phyloP scores from a whole-genome alignment of 2,329 filamentous ascomycete species.

The Penicillium polonicum region DNA sequence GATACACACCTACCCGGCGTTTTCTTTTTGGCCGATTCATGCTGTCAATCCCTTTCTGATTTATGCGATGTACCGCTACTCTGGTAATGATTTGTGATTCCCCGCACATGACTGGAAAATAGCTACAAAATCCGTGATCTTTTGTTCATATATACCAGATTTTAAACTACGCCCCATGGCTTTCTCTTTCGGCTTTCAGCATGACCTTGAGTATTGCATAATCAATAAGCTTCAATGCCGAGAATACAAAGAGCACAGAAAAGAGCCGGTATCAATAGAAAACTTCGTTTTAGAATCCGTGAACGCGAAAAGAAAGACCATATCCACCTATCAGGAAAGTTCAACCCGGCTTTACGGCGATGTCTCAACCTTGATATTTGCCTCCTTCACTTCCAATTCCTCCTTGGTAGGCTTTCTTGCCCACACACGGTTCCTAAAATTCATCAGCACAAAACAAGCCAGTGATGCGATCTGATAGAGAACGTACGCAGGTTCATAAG shows the following conservation, averaged over 20 bases:
- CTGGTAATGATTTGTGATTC: background rate
- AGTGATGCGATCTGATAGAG: background rate
- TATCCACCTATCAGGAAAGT: background rate
- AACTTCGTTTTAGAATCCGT: too few species aligned
- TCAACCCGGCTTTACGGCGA: background rate
- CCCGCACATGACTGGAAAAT: slow-evolving; percentile 13
- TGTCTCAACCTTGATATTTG: background rate
- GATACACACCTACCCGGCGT: slow-evolving; percentile 9
- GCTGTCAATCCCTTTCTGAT: background rate
- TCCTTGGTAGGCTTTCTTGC: slow-evolving; percentile 3
- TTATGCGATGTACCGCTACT: background rate
- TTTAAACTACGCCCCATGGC: background rate
- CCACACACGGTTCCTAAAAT: slow-evolving; percentile 1
- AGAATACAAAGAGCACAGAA: background rate
- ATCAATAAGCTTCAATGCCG: background rate
- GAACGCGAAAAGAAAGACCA: background rate
- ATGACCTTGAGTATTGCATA: background rate
- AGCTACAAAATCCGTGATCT: background rate
- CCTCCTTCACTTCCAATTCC: background rate
- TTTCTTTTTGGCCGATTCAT: slow-evolving; percentile 3
- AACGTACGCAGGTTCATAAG: slow-evolving; percentile 2
- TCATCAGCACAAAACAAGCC: background rate
- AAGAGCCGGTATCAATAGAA: background rate
- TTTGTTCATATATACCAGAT: background rate
- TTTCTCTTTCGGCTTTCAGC: background rate